Evolutionary conservation across 495 filamentous ascomycete genomes (phyloP).

Genomic region (Pyronema domesticum): DNA sequence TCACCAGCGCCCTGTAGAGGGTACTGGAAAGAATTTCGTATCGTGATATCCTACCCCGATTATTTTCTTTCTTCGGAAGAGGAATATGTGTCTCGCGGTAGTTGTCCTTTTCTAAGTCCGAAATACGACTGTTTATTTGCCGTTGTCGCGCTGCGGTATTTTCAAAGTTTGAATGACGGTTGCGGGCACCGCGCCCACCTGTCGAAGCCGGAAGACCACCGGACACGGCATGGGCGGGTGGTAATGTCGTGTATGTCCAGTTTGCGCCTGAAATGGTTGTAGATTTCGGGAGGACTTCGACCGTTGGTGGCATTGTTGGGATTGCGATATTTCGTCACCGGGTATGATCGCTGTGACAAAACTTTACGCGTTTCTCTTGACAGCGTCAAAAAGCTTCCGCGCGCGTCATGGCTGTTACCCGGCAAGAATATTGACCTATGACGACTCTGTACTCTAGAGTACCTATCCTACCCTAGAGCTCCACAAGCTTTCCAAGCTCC

Average conservation of each 20-base stretch:
- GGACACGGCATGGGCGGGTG: constrained; percentile 22
- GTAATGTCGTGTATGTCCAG: constrained; percentile 23
- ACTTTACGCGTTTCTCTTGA: too few relatives aligned
- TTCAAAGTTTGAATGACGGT: constrained; percentile 16
- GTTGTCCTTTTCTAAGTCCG: constrained; percentile 24
- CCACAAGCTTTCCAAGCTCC: background rate
- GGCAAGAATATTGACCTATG: background rate
- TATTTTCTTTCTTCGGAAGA: constrained; percentile 10
- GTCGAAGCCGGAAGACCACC: constrained; percentile 26
- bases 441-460: background rate
- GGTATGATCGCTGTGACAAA: too few relatives aligned
- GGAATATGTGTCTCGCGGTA: constrained; percentile 20
- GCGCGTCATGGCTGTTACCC: background rate
- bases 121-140: constrained; percentile 21
- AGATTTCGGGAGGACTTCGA: constrained; percentile 21
- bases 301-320: constrained; percentile 15
- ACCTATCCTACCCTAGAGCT: background rate
- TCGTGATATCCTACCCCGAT: too few relatives aligned
- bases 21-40: too few relatives aligned
- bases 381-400: background rate
- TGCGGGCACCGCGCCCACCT: constrained; percentile 21
- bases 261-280: constrained; percentile 6
- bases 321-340: background rate
- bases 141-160: constrained; percentile 19
- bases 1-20: too few relatives aligned